A percentile compares a stretch with the other conserved stretches of the same genome.
Evolutionary conservation across 2,329 filamentous ascomycete genomes (phyloP).

Genomic region (Aureobasidium sp.): DNA sequence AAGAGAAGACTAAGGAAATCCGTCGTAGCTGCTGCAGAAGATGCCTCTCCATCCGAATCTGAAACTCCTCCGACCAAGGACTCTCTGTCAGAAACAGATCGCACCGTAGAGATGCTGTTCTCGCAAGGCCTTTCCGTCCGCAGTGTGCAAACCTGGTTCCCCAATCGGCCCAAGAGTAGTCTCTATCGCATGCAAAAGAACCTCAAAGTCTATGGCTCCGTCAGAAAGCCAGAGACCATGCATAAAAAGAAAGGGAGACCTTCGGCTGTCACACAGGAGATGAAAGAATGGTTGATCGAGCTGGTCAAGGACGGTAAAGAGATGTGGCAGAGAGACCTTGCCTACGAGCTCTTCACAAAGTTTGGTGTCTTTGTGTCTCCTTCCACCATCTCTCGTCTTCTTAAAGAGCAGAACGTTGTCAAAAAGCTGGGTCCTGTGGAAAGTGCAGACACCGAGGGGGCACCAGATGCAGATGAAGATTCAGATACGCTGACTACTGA

Average conservation of each 20-base stretch:
- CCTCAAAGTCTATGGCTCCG: background rate
- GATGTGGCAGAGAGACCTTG: constrained; percentile 8
- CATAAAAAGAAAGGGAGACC: constrained; percentile 2
- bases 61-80: background rate
- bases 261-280: background rate
- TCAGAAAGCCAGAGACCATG: background rate
- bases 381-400: constrained; percentile 3
- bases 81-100: background rate
- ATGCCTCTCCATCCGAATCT: background rate
- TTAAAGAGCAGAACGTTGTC: background rate
- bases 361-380: background rate
- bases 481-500: background rate
- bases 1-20: background rate
- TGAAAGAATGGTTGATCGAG: background rate
- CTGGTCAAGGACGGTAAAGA: background rate
- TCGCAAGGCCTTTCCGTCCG: background rate
- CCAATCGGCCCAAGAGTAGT: background rate
- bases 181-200: constrained; percentile 4
- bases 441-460: background rate
- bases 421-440: background rate
- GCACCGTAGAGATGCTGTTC: constrained; percentile 4
- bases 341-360: background rate
- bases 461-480: background rate
- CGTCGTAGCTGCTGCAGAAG: background rate
- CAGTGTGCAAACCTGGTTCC: constrained; percentile 5